These are phyloP conservation scores for Thalassiosira hispida DNA, from an alignment of 352 stramenopile genomes.

Conservation along the genomic window DNA sequence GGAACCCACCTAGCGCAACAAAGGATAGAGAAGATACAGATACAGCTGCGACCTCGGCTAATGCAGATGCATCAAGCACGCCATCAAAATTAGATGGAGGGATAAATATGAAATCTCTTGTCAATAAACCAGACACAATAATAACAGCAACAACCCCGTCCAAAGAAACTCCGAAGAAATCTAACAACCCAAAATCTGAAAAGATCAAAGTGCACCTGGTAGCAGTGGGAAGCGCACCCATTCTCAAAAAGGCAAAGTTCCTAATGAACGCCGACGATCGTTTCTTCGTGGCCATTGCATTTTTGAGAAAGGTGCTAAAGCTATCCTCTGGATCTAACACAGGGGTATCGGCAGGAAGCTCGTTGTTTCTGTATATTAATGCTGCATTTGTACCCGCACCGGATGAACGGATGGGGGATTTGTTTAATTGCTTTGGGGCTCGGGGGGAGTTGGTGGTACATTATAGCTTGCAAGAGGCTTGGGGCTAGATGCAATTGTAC, in stretches of 20 bases:
- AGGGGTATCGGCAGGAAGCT: constrained; percentile 1
- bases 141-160: constrained; percentile 9
- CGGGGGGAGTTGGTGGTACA: constrained; percentile 82
- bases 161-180: constrained; percentile 16
- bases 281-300: constrained; percentile 68
- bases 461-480: constrained; percentile 85
- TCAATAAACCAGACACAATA: constrained; percentile 15
- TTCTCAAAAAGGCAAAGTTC: constrained; percentile 86
- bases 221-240: constrained; percentile 75
- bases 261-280: constrained; percentile 70
- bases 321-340: constrained; percentile 29
- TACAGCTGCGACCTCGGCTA: neutral
- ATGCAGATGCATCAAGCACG: neutral
- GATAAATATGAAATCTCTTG: neutral
- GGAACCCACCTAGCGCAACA: neutral
- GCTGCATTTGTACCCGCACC: constrained; percentile 76
- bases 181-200: constrained; percentile 1
- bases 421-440: constrained; percentile 79
- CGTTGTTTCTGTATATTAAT: constrained; percentile 82
- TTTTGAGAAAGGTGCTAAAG: constrained; percentile 79
- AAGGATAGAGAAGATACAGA: neutral
- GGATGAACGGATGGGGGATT: constrained; percentile 74
- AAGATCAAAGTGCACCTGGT: constrained; percentile 86
- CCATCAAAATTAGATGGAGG: neutral
- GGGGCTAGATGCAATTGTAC: too few species aligned